Conservation (phyloP, 176 grass and related monocot genomes). For the Eragrostis curvula region DNA sequence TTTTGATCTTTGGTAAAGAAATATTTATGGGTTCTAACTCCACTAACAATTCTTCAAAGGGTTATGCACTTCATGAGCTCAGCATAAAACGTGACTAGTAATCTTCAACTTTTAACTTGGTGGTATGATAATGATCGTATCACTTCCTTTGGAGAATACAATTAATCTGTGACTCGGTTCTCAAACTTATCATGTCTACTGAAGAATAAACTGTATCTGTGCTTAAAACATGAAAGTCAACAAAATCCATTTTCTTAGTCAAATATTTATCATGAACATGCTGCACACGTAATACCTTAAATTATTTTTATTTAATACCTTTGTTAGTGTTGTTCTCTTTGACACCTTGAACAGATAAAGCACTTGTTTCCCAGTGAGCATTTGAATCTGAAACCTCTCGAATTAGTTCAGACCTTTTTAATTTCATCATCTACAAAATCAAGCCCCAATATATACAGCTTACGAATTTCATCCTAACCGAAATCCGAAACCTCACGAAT, state of each 20-base stretch:
- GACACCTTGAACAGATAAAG: too few species aligned
- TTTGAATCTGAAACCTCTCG: too few species aligned
- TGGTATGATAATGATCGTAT: neutral
- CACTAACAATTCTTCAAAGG: slow-evolving; percentile 3
- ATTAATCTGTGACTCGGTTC: neutral
- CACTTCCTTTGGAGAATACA: too few species aligned
- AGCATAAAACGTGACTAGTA: slow-evolving; percentile 5
- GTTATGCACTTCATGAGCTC: neutral
- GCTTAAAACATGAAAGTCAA: neutral
- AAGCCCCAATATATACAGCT: too few species aligned
- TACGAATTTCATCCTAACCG: too few species aligned
- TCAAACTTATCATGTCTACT: neutral
- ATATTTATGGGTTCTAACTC: neutral
- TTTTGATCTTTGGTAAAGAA: neutral
- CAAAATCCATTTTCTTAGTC: neutral
- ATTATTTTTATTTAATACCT: neutral
- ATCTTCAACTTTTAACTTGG: neutral
- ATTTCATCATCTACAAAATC: too few species aligned
- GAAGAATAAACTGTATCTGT: neutral
- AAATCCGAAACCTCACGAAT: too few species aligned
- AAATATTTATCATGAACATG: neutral
- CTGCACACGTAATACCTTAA: neutral
- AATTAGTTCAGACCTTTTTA: too few species aligned
- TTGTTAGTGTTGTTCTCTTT: too few species aligned
- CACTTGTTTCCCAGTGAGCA: too few species aligned